These are phyloP conservation scores for Lathyrus tuberosus DNA, from an alignment of 306 rosid genomes.

Conservation along the genomic window DNA sequence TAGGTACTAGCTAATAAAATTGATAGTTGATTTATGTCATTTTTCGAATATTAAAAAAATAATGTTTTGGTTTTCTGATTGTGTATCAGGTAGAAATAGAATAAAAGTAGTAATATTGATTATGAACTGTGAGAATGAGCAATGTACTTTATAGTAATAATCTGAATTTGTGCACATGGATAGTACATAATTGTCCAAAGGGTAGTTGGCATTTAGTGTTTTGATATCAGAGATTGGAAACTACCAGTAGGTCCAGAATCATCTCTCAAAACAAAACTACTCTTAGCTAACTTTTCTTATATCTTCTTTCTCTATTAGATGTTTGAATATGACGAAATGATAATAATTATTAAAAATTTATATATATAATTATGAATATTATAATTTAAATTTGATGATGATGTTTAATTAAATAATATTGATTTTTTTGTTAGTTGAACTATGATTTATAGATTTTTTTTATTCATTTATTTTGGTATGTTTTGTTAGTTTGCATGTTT, in stretches of 20 bases:
- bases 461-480: too few species aligned
- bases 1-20: slow-evolving; percentile 8
- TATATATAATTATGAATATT: too few species aligned
- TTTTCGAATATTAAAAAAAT: not conserved
- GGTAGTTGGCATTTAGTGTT: slow-evolving; percentile 50
- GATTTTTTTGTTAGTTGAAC: too few species aligned
- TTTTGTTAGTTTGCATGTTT: too few species aligned
- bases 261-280: slow-evolving; percentile 44
- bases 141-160: slow-evolving; percentile 39
- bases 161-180: slow-evolving; percentile 51
- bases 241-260: slow-evolving; percentile 41
- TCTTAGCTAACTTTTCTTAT: slow-evolving; percentile 33
- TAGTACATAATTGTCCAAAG: slow-evolving; percentile 38
- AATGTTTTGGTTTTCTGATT: slow-evolving; percentile 23
- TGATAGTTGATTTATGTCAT: slow-evolving; percentile 22
- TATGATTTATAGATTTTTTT: too few species aligned
- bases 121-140: slow-evolving; percentile 37
- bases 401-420: too few species aligned
- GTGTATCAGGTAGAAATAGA: slow-evolving; percentile 51
- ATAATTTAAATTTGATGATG: too few species aligned
- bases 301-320: not conserved
- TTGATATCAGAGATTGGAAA: slow-evolving; percentile 45
- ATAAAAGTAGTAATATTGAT: slow-evolving; percentile 33
- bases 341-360: too few species aligned
- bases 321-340: too few species aligned